These are phyloP conservation scores for Capsella rubella DNA, from an alignment of 441 rosid species.

Conservation along the genomic window DNA sequence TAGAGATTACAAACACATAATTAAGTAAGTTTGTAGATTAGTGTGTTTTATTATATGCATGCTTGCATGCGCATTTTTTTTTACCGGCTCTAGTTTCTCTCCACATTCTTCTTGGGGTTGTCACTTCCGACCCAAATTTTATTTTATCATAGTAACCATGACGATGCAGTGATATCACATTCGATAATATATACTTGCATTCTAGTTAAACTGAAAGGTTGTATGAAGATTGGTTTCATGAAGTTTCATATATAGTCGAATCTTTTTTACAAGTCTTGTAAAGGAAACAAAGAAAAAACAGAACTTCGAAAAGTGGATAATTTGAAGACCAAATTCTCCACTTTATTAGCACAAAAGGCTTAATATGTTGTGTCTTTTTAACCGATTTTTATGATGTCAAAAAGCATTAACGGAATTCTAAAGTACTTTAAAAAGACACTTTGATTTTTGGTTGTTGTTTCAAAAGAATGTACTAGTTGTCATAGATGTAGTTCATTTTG, in stretches of 20 bases:
- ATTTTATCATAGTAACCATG: constrained; percentile 31
- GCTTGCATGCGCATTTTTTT: constrained; percentile 73
- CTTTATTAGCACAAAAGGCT: constrained; percentile 25
- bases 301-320: constrained; percentile 13
- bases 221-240: constrained; percentile 2
- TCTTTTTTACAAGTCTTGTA: neutral
- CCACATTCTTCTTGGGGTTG: constrained; percentile 36
- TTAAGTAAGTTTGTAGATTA: constrained; percentile 47
- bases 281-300: constrained; percentile 23
- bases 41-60: constrained; percentile 51
- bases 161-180: constrained; percentile 31
- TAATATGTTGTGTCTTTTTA: neutral
- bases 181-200: neutral
- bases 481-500: constrained; percentile 22
- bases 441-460: neutral
- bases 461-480: constrained; percentile 14
- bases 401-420: constrained; percentile 4
- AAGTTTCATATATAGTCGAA: constrained; percentile 7
- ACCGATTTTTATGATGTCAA: constrained; percentile 27
- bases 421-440: constrained; percentile 17
- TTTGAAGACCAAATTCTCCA: constrained; percentile 14
- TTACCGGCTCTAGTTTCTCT: constrained; percentile 37
- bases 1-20: constrained; percentile 64
- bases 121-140: constrained; percentile 24
- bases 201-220: constrained; percentile 6